Base-by-base conservation (phyloP, 2,329 filamentous ascomycete genomes). In the Hymenoscyphus salicellus region DNA sequence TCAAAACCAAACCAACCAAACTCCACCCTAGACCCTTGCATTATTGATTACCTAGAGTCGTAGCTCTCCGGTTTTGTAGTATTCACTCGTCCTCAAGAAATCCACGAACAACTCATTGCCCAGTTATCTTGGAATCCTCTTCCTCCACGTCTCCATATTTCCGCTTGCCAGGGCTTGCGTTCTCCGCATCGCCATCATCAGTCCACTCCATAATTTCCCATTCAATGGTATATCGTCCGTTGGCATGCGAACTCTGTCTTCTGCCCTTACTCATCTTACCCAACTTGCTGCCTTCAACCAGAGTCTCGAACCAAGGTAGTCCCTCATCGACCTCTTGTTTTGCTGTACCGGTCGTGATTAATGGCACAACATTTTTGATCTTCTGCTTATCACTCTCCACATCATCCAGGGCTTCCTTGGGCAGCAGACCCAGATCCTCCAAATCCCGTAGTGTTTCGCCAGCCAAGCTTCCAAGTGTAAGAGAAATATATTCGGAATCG, bases 181-280 rank as follows among this genome's bases (percentile, higher is more conserved):
- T 74, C 4, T 71, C 70, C 17, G 73, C 73, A 16, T 78, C 79
- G 8, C 79, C 81, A 61, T 79, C 81, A 65, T 76, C 78, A 57
- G 81, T 84, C 82, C 85, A 93, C 78, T 97, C 93, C 46, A 89
- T 82, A 68, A 97, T 83, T 77, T 96, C 92, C 91, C 92, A 96
- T 73, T 95, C 89, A 11, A 95, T 83, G 55, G 81, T 85, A 43
- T 87, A 84, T 32, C 80, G 82, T 17, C 89, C 89, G 74, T 91
- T 87, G n/a, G 79, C 78, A 60, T 84, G 88, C 60, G 75, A 73
- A 57, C 77, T 77, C 64, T 84, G 83, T 17, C 86, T 85, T 65
- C 81, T 82, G 73, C 83, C 78, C 61, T 85, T 85, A 74, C 86
- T 87, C 76, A 90, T 81, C 60, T 83, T 86, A 1, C 90, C 91